These are phyloP conservation scores for Hanseniaspora vineae DNA, from an alignment of 805 yeast genomes.

Conservation along the genomic window DNA sequence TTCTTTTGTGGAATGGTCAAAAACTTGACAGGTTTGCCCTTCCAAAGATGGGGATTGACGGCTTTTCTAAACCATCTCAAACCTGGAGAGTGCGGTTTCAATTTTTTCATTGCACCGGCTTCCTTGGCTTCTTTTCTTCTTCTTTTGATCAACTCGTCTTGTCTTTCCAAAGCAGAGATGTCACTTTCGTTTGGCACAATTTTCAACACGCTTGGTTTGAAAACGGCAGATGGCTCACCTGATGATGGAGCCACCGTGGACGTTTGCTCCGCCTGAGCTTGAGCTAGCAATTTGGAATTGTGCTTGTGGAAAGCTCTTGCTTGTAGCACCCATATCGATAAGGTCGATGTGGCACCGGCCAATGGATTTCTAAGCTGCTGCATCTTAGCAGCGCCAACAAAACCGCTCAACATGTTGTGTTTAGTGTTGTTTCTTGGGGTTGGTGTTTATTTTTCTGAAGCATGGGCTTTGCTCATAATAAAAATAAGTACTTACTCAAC, in stretches of 20 bases:
- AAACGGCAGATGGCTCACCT: not conserved
- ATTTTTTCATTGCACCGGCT: constrained; percentile 55
- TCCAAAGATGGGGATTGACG: constrained; percentile 65
- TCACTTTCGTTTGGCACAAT: constrained; percentile 33
- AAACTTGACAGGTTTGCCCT: constrained; percentile 66
- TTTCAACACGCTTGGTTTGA: constrained; percentile 14
- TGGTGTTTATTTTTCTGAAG: not conserved
- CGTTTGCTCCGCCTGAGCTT: not conserved
- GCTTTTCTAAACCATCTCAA: constrained; percentile 60
- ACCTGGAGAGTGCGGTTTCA: constrained; percentile 78
- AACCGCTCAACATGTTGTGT: not conserved
- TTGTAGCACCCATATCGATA: not conserved
- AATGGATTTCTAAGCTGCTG: not conserved
- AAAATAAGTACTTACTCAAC: too few species aligned
- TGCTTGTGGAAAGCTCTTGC: not conserved
- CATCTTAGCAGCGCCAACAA: not conserved
- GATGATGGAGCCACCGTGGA: too few species aligned
- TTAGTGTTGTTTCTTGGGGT: not conserved
- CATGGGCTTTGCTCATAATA: too few species aligned
- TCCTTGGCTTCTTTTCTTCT: constrained; percentile 64
- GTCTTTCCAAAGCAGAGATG: constrained; percentile 64
- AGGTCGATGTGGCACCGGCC: not conserved
- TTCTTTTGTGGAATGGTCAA: constrained; percentile 62
- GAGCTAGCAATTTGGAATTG: not conserved
- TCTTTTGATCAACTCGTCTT: constrained; percentile 57